Evolutionary conservation across 805 yeast species (phyloP).

Genomic region (Millerozyma acaciae): DNA sequence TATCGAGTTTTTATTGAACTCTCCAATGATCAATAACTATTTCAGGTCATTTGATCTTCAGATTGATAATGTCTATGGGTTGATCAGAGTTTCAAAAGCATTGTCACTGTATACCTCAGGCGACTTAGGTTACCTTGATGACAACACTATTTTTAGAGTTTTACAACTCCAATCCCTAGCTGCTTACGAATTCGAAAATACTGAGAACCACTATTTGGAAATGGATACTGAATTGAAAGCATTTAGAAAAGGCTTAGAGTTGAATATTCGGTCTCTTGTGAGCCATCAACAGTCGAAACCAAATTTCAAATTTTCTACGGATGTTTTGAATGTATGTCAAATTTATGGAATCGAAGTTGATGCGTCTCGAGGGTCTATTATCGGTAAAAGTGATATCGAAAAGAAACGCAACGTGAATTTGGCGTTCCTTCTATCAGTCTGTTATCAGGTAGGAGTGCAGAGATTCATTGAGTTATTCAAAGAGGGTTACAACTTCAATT

Average conservation of each 20-base stretch:
- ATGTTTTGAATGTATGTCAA: constrained; percentile 11
- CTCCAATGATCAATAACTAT: constrained; percentile 23
- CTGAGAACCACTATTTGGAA: constrained; percentile 35
- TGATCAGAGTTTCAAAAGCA: constrained; percentile 20
- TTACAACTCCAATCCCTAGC: constrained; percentile 27
- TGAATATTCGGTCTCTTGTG: constrained; percentile 12
- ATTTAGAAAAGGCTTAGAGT: constrained; percentile 16
- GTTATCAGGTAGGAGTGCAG: constrained; percentile 21
- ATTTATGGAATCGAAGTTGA: constrained; percentile 4
- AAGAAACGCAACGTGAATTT: constrained; percentile 18
- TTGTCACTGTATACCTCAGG: constrained; percentile 14
- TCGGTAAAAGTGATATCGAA: not conserved
- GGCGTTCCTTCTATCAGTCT: constrained; percentile 22
- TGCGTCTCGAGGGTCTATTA: too few species aligned
- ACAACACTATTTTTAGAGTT: constrained; percentile 14
- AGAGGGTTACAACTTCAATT: constrained; percentile 29
- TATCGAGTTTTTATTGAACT: constrained; percentile 23
- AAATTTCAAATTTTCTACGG: constrained; percentile 4
- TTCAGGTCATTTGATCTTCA: constrained; percentile 24
- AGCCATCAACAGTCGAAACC: not conserved
- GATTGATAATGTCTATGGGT: constrained; percentile 30
- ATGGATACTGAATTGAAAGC: constrained; percentile 19
- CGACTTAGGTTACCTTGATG: constrained; percentile 6
- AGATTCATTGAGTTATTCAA: constrained; percentile 25
- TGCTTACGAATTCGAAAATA: constrained; percentile 34